Conservation (phyloP, 805 yeast species). For the Pichia thaimueangensis region DNA sequence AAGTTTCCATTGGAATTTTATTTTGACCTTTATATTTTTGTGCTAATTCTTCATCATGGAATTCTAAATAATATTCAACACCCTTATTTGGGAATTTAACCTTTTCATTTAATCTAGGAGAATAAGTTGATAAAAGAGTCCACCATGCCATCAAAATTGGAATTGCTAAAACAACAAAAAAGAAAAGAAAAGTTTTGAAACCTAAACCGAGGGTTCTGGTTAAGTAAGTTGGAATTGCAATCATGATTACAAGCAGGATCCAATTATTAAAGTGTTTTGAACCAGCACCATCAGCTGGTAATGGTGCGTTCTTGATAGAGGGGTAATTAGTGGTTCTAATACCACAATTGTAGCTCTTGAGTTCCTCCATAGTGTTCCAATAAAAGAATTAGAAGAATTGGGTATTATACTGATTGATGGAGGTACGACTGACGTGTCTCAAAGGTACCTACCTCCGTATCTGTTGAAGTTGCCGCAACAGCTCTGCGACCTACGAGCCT, state of each 20-base stretch:
- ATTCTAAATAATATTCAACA: constrained; percentile 72
- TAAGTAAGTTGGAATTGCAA: constrained; percentile 56
- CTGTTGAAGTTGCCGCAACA: too few relatives aligned
- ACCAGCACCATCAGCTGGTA: constrained; percentile 91
- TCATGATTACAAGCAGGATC: constrained; percentile 42
- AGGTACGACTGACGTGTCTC: too few relatives aligned
- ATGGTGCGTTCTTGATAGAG: constrained; percentile 75
- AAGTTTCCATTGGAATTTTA: constrained; percentile 88
- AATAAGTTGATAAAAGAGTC: constrained; percentile 68
- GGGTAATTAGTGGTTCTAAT: constrained; percentile 36
- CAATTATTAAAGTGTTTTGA: constrained; percentile 66
- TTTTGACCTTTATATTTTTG: constrained; percentile 61
- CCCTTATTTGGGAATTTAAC: constrained; percentile 71
- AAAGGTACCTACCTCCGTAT: too few relatives aligned
- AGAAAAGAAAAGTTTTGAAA: constrained; percentile 56
- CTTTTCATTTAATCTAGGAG: constrained; percentile 78
- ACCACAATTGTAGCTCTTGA: constrained; percentile 11
- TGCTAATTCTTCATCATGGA: constrained; percentile 66
- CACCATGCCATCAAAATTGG: constrained; percentile 81
- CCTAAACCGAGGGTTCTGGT: constrained; percentile 67
- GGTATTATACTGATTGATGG: too few relatives aligned
- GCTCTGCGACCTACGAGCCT: too few relatives aligned
- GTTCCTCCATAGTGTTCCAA: constrained; percentile 7
- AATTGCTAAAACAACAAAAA: constrained; percentile 46
- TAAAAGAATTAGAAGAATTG: too few relatives aligned